phyloP scores from a whole-genome alignment of 169 alveolate genomes.

The Pseudocohnilembus persalinus region DNA sequence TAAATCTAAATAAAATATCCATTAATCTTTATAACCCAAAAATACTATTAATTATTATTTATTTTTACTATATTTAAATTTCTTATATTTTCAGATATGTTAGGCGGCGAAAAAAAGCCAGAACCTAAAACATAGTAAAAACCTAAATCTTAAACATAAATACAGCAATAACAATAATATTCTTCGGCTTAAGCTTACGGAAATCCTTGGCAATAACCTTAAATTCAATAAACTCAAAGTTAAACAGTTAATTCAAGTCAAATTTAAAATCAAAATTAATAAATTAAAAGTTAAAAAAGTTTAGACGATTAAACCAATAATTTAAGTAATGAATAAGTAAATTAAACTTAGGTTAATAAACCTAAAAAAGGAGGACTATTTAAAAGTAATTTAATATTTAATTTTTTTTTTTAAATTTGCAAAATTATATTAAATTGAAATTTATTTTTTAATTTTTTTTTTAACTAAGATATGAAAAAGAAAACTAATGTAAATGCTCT shows the following conservation, averaged over 20 bases:
- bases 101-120: no score
- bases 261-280: neutral
- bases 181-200: neutral
- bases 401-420: neutral
- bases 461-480: neutral
- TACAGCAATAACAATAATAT: neutral
- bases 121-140: no score
- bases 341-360: neutral
- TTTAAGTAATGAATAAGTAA: neutral
- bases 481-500: neutral
- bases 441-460: no score
- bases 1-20: no score
- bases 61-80: no score
- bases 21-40: no score
- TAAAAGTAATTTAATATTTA: neutral
- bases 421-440: neutral
- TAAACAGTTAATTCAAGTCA: no score
- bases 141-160: neutral
- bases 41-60: no score
- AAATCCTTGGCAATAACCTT: neutral
- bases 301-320: neutral
- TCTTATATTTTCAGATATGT: no score
- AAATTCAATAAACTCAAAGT: no score
- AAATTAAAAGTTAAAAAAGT: neutral
- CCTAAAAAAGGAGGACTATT: neutral